Evolutionary conservation across 441 rosid genomes (phyloP).

Genomic region (Populus tomentosa): DNA sequence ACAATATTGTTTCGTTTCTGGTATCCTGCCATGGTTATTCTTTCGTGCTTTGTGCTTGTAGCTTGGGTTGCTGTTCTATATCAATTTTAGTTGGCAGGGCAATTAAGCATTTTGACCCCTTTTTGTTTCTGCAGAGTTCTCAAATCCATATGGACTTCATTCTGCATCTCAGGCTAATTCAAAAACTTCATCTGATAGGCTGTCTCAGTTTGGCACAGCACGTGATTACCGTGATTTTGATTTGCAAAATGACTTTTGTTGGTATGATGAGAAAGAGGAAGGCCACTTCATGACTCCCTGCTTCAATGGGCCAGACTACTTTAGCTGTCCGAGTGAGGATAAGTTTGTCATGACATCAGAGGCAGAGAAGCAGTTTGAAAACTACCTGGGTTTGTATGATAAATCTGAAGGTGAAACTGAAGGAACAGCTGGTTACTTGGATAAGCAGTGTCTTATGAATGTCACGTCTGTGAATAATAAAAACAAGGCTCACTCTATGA

Average conservation of each 20-base stretch:
- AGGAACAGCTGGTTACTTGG: conserved; percentile 40
- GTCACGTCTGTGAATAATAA: conserved; percentile 19
- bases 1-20: background rate
- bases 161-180: conserved; percentile 53
- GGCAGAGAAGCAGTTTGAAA: conserved; percentile 37
- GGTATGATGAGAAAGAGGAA: conserved; percentile 63
- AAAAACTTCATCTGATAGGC: conserved; percentile 61
- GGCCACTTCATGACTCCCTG: conserved; percentile 70
- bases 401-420: conserved; percentile 39
- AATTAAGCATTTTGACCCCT: background rate
- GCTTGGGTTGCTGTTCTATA: background rate
- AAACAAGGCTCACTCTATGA: conserved; percentile 14
- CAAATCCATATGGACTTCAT: conserved; percentile 80
- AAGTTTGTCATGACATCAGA: conserved; percentile 59
- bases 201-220: conserved; percentile 86
- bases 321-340: conserved; percentile 61
- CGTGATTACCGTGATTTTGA: conserved; percentile 65
- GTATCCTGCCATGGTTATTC: background rate
- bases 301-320: conserved; percentile 52
- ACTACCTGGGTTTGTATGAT: conserved; percentile 29
- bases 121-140: conserved; percentile 50
- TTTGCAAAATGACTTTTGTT: conserved; percentile 55
- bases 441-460: conserved; percentile 45
- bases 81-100: background rate
- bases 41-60: background rate